Evolutionary conservation across 495 filamentous ascomycete species (phyloP), one percentile per base, ranked within the genome.

Genomic region (Hyphodiscus hymeniophilus): DNA sequence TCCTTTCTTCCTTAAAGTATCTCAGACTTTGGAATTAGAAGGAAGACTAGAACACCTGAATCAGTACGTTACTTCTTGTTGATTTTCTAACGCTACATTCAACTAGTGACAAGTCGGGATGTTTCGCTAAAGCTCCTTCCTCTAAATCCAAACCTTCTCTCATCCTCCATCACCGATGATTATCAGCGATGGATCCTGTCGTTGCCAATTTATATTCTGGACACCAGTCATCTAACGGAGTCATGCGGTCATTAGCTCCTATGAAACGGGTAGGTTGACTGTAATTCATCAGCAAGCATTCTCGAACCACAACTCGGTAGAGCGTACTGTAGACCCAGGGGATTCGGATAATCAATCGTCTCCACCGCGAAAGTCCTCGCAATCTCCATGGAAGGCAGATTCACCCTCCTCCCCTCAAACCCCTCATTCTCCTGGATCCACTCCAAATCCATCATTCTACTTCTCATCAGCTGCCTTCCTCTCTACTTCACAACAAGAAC

Each of bases 281-380:
- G n/a, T n/a, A n/a, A n/a, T n/a, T n/a, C n/a, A n/a, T n/a, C n/a
- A n/a, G n/a, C 31, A 51, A 45, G 20, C 40, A 31, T 18, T 31
- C 20, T 16, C 31, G 16, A 34, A 34, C 31, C 16, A 15, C 16
- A 15, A 5, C 31, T 34, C 31, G 12, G 12, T 3, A 34, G 12
- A 34, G 12, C 12, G 16, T 12, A 51, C 53, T 57, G 50, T 38
- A 52, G 34, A 17, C 55, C 55, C 23, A 57, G 21, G 11, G 55
- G 55, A 40, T 35, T 38, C 3, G 45, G 46, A 45, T 50, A 54
- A 30, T 51, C 45, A 21, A 57, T 57, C 33, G 55, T 50, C 23
- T 57, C 55, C 13, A 57, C 55, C 0, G 50, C 47, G 45, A 57
- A 57, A 1, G 41, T 54, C n/a, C 50, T 47, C 31, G 55, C 55